Percentiles rank a stretch among this genome's conserved stretches.
These are phyloP conservation scores for Acanthamoeba castellanii DNA, from an alignment of 208 protist species.

Conservation along the genomic window DNA sequence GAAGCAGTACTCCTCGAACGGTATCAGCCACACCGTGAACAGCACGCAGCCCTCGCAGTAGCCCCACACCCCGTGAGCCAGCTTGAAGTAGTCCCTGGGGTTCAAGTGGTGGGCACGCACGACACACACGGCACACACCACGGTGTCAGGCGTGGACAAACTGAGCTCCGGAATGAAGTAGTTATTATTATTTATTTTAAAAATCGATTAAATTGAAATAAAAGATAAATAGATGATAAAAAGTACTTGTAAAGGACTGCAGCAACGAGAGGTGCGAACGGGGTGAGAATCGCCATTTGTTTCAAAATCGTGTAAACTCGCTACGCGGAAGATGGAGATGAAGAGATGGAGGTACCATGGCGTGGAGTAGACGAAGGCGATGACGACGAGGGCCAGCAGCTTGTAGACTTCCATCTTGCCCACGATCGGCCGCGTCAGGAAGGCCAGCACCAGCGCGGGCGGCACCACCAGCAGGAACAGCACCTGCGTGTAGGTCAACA, in stretches of 20 bases:
- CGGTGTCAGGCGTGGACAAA: not conserved
- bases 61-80: conserved; percentile 52
- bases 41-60: conserved; percentile 55
- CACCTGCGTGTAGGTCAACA: conserved; percentile 42
- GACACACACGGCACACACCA: too few species aligned
- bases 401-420: not conserved
- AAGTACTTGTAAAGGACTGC: too few species aligned
- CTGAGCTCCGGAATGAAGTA: not conserved
- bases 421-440: not conserved
- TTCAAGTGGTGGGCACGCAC: not conserved
- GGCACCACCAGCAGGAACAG: conserved; percentile 25
- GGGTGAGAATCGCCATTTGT: too few species aligned
- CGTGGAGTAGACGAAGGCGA: conserved; percentile 40
- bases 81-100: conserved; percentile 60
- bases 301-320: too few species aligned
- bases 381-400: not conserved
- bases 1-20: conserved; percentile 66
- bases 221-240: too few species aligned
- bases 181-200: not conserved
- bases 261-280: too few species aligned
- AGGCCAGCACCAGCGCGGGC: not conserved
- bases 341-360: conserved; percentile 23
- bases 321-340: too few species aligned
- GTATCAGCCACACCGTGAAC: conserved; percentile 51
- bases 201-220: not conserved